A percentile compares a stretch with the other conserved stretches of the same genome.
phyloP scores from a whole-genome alignment of 2,329 filamentous ascomycete species.

The Chrysoporthe austroafricana region DNA sequence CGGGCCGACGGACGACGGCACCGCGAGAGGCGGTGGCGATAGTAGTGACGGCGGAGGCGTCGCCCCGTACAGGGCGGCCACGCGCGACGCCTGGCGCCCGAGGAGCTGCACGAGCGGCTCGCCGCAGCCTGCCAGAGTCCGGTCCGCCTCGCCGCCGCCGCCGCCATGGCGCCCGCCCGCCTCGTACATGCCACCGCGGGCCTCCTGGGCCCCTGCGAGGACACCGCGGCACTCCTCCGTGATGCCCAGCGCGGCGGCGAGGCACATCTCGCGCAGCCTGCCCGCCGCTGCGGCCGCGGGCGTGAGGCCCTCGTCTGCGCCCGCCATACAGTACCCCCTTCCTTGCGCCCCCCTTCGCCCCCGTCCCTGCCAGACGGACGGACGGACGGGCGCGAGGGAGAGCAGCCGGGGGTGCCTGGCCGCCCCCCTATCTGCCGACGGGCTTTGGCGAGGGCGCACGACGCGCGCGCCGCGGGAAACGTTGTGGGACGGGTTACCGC shows the following conservation, averaged over 20 bases:
- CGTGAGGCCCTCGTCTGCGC: not conserved
- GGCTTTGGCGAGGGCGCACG: conserved; percentile 3
- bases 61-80: conserved; percentile 24
- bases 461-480: not conserved
- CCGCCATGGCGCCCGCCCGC: not conserved
- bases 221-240: conserved; percentile 15
- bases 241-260: conserved; percentile 23
- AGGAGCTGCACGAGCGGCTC: conserved; percentile 32
- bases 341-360: not conserved
- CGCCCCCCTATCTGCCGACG: conserved; percentile 11
- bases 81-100: conserved; percentile 29
- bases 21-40: not conserved
- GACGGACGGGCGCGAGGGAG: not conserved
- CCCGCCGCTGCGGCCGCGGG: not conserved
- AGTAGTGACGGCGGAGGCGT: not conserved
- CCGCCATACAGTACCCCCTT: conserved; percentile 14
- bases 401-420: not conserved
- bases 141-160: not conserved
- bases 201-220: not conserved
- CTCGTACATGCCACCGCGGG: not conserved
- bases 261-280: conserved; percentile 20
- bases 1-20: conserved; percentile 14
- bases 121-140: conserved; percentile 29
- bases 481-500: conserved; percentile 18
- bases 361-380: not conserved